These are phyloP conservation scores for Phytophthora sp. DNA, from an alignment of 352 stramenopile species.

Conservation along the genomic window DNA sequence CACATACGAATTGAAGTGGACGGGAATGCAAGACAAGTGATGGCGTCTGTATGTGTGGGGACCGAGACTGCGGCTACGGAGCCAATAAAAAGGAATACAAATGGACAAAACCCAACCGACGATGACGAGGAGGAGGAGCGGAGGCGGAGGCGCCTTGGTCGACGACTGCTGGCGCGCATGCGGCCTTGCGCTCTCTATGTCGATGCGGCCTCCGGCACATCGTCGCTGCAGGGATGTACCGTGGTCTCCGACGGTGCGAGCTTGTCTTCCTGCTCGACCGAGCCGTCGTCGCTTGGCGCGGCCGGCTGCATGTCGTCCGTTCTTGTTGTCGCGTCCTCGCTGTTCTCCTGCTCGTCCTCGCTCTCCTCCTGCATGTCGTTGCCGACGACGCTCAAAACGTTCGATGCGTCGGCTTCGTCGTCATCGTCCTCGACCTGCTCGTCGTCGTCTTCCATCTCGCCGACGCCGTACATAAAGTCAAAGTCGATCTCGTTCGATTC, in stretches of 20 bases:
- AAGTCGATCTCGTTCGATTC: constrained; percentile 88
- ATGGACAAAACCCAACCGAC: constrained; percentile 37
- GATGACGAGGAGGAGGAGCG: constrained; percentile 19
- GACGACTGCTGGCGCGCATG: constrained; percentile 13
- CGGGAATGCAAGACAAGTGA: constrained; percentile 22
- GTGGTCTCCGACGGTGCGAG: constrained; percentile 7
- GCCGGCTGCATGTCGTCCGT: not conserved
- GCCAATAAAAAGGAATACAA: constrained; percentile 47
- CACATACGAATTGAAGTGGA: constrained; percentile 2
- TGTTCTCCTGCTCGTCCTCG: constrained; percentile 27
- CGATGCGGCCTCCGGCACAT: constrained; percentile 26
- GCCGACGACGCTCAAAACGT: constrained; percentile 7
- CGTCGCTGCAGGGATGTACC: constrained; percentile 22
- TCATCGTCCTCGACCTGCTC: constrained; percentile 34
- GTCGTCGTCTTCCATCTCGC: constrained; percentile 43
- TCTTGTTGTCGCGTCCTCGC: not conserved
- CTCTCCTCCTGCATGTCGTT: constrained; percentile 22
- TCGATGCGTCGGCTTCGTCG: constrained; percentile 33
- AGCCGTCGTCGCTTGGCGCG: constrained; percentile 15
- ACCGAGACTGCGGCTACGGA: constrained; percentile 28
- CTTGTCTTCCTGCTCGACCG: constrained; percentile 17
- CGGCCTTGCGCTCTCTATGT: constrained; percentile 22
- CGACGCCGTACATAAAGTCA: constrained; percentile 74
- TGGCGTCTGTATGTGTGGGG: constrained; percentile 29
- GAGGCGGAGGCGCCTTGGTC: constrained; percentile 1